These are phyloP conservation scores for Leptomonas seymouri DNA, from an alignment of 208 protist species.

Conservation along the genomic window DNA sequence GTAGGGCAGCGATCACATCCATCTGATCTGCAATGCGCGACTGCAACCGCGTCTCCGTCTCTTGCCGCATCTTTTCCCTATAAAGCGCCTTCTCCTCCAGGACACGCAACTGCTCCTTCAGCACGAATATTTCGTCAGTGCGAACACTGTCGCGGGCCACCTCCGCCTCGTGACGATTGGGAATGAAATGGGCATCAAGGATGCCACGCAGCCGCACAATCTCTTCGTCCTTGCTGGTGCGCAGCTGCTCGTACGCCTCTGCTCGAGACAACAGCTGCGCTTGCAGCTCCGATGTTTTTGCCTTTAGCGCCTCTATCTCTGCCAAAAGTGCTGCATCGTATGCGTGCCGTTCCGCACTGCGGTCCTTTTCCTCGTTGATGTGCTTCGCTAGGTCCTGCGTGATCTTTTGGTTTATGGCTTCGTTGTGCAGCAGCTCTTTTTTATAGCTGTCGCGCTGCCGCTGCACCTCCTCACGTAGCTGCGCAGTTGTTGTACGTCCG, in stretches of 20 bases:
- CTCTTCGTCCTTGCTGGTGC: conserved; percentile 54
- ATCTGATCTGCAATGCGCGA: conserved; percentile 72
- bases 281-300: conserved; percentile 23
- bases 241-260: conserved; percentile 29
- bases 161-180: conserved; percentile 64
- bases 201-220: conserved; percentile 58
- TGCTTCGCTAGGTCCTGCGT: conserved; percentile 40
- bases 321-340: conserved; percentile 50
- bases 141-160: conserved; percentile 24
- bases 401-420: conserved; percentile 32
- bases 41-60: conserved; percentile 71
- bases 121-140: conserved; percentile 38
- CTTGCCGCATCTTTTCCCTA: conserved; percentile 48
- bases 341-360: conserved; percentile 17
- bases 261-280: conserved; percentile 35
- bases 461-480: conserved; percentile 67
- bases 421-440: conserved; percentile 39
- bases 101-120: conserved; percentile 46
- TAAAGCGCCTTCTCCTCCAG: conserved; percentile 53
- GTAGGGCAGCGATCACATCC: conserved; percentile 77
- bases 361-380: conserved; percentile 16
- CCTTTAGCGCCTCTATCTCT: conserved; percentile 55
- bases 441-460: conserved; percentile 48
- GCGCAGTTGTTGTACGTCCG: conserved; percentile 64
- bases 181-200: conserved; percentile 83